Base-by-base conservation (phyloP, 768 basidiomycete species). In the Naganishia randhawae region DNA sequence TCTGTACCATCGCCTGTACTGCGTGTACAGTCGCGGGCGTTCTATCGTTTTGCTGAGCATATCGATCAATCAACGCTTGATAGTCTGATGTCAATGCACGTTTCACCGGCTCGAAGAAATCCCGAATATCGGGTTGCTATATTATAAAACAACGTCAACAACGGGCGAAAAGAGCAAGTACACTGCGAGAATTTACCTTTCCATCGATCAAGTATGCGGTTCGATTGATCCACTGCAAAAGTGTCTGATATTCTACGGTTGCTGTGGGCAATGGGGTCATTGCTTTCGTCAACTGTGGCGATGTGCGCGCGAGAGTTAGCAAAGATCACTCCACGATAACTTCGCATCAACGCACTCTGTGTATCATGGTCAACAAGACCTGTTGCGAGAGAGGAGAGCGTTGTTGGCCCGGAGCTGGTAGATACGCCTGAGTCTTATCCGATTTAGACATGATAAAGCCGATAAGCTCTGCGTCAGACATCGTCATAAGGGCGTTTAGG, bases 311-410 rank as follows among this genome's bases (percentile, higher is more conserved):
- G 5, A 6, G 9, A 29, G 33, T 33, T 19, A 55, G 54, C 37
- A 1, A 22, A 55, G 7, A 33, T 33, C 16, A 19, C 25, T 16
- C 31, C 16, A 17, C 35, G 14, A 55, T 4, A 32, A 19, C 14
- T 14, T 54, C 53, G 62, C 31, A 9, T 19, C n/a, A 10, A 69
- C 76, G 67, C 54, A 78, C 74, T 50, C 76, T 67, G 67, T 79
- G 77, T 7, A 76, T 68, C 19, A 79, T 69, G 14, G 78, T 77
- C 50, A 79, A 65, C 17, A 79, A 42, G 9, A 77, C 74, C 25
- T 77, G 75, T 63, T 76, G 77, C 7, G 72, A 73, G 22, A 79
- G 50, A 1, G 71, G 73, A 33, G 68, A 66, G 50, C 50, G 73
- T 22, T 69, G 42, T 13, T 62, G 66, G 31, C 64, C 55, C 5